Conservation (phyloP, 164 flowering plant genomes). For the Magnolia sinica region DNA sequence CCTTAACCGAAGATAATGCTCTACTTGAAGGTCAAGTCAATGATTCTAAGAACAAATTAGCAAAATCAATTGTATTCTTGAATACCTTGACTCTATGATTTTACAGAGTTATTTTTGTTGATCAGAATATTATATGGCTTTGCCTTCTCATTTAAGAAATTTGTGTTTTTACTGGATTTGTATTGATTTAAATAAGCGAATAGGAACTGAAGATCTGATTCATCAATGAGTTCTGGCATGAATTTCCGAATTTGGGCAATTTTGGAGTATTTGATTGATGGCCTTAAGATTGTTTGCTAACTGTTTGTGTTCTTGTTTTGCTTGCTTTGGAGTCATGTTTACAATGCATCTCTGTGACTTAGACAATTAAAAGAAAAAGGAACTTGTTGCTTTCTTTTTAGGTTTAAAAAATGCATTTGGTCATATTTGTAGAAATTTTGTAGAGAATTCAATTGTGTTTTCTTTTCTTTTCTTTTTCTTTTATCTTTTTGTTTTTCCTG, state of each 20-base stretch:
- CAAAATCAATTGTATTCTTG: background rate
- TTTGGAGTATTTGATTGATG: background rate
- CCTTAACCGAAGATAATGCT: too few species aligned
- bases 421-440: background rate
- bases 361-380: too few species aligned
- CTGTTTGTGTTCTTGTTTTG: background rate
- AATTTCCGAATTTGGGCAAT: too few species aligned
- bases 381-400: background rate
- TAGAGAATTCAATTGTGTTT: background rate
- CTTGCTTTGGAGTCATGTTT: background rate
- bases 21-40: too few species aligned
- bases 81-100: background rate
- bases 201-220: background rate
- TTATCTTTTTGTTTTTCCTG: background rate
- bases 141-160: background rate
- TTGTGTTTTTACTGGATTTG: too few species aligned
- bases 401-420: background rate
- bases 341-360: background rate
- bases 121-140: background rate
- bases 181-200: background rate
- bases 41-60: background rate
- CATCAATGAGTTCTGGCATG: background rate
- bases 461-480: too few species aligned
- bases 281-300: too few species aligned
- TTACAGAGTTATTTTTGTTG: background rate